Evolutionary conservation across 2,329 filamentous ascomycete species (phyloP), one percentile per base, ranked within the genome.

Genomic region (Arthrobotrys entomopaga): DNA sequence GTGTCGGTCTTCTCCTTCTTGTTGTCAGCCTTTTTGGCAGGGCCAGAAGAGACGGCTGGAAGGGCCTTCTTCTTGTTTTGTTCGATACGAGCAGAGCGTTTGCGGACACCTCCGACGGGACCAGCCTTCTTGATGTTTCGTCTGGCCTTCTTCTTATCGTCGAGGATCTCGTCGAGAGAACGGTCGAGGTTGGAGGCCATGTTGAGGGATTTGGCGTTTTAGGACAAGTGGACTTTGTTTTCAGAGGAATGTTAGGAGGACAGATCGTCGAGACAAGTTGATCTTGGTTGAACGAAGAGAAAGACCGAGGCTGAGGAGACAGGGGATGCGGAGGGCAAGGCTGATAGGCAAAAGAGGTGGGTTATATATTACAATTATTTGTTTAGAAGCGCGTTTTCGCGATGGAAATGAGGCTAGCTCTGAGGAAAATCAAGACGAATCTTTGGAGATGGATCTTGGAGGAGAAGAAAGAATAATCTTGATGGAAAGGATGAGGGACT

Each of bases 121-220:
- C 88, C 82, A 77, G 88, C 82, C 76, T 87, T 79, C 67, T 80
- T 78, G 65, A 79, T 77, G 29, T 34, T 34, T 34, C 77, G 74
- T 70, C 78, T 63, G 46, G 67, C 79, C 79, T 24, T 79, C 77
- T 76, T 83, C 82, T 78, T 85, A 81, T 89, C 91, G 82, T 90
- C 92, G 85, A 97, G 89, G 84, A 99, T 97, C 84, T 97, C 93
- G 83, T 98, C 95, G 79, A 99, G 91, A 85, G 93, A 93, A 86
- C 96, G 90, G 83, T 97, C 93, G 81, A 99, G 91, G 85, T 97
- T 97, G 85, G 88, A 90, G 86, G 92, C 92, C 93, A 97, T 96
- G 78, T 79, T 90, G 15, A 43, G 16, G 49, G 29, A 46, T 59
- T 63, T 38, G 29, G 58, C 7, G 13, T 16, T 49, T 16, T 48